Evolutionary conservation across 2,329 filamentous ascomycete species (phyloP), one percentile per base, ranked within the genome.

Genomic region (Cladosporium sp.): DNA sequence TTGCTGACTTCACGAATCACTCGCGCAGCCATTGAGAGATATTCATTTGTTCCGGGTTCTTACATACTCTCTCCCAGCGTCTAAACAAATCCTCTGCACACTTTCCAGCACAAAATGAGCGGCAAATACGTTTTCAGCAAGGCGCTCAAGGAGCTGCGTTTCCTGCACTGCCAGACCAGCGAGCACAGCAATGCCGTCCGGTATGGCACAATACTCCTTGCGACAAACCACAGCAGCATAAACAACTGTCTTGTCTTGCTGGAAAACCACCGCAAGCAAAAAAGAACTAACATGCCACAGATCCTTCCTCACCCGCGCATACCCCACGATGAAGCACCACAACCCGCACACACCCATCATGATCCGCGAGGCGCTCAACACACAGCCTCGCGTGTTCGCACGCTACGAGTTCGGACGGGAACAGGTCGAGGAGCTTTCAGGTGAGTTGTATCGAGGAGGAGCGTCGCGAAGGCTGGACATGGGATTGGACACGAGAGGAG

Each of bases 261-360:
- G n/a, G 8, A 51, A 51, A 5, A 18, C 1, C 13, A 18, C 23
- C 48, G 26, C 48, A 25, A 51, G 26, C n/a, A 21, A 21, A 25
- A 3, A 3, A 4, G 10, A 14, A 34, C 39, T 64, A 36, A 58
- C 30, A 10, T 34, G 21, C 14, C 21, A n/a, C 60, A 97, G 95
- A 79, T 89, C 91, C 32, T 99, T 99, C 82, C 85, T 99, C 71
- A 90, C 89, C 70, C 88, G 92, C 78, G 89, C 93, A 71, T 99
- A 99, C 81, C 95, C 95, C 56, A 95, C 91, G 67, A 98, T 99
- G 94, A 99, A 99, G 88, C 96, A 96, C 85, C 91, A 94, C 86
- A 99, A 99, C 84, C 95, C 95, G 65, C 84, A 91, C 80, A 93
- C 87, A 58, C 95, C 95, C 63, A 98, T 99, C 80, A 84, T 99